phyloP scores from a whole-genome alignment of 2,329 filamentous ascomycete species.

The Cytospora piceicola region DNA sequence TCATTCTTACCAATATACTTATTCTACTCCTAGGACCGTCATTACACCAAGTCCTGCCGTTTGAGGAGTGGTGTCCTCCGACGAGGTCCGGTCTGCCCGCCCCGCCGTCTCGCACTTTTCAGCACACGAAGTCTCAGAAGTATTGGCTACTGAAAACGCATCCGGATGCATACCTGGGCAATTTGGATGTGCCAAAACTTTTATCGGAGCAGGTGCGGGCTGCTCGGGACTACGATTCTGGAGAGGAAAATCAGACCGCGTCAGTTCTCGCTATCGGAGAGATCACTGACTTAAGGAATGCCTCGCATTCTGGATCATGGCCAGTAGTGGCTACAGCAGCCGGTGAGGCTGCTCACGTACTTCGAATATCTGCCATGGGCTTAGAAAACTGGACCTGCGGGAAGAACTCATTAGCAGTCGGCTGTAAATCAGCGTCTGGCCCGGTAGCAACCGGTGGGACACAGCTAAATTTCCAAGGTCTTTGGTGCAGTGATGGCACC shows the following conservation, averaged over 20 bases:
- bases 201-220: constrained; percentile 20
- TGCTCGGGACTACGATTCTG: constrained; percentile 39
- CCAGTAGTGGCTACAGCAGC: constrained; percentile 52
- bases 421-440: neutral
- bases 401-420: constrained; percentile 20
- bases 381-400: constrained; percentile 60
- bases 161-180: constrained; percentile 54
- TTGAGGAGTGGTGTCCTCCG: constrained; percentile 37
- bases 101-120: constrained; percentile 21
- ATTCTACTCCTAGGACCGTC: constrained; percentile 16
- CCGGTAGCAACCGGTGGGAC: neutral
- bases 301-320: constrained; percentile 35
- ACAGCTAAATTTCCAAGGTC: constrained; percentile 42
- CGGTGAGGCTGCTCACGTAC: constrained; percentile 61
- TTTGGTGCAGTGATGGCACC: constrained; percentile 58
- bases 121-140: constrained; percentile 43
- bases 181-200: constrained; percentile 32
- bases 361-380: constrained; percentile 58
- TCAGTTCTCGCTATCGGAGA: constrained; percentile 61
- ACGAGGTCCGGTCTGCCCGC: constrained; percentile 19
- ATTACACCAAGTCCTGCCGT: constrained; percentile 35
- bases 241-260: constrained; percentile 38
- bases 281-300: constrained; percentile 47
- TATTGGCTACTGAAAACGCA: constrained; percentile 56
- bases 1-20: neutral